Evolutionary conservation across 768 basidiomycete species (phyloP).

Genomic region (Fomitopsis pulvina): DNA sequence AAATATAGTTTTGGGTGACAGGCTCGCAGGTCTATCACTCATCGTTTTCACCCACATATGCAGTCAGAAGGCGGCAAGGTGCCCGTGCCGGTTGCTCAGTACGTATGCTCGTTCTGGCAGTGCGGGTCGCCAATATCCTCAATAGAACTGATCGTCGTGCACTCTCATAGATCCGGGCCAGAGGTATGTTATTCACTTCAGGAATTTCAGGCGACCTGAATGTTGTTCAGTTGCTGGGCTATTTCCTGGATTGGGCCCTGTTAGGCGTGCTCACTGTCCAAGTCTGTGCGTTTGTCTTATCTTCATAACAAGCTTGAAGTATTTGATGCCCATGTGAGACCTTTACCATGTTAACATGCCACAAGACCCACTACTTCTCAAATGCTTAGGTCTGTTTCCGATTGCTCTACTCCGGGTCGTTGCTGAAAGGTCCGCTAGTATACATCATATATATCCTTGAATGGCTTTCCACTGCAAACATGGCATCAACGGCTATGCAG

Average conservation of each 20-base stretch:
- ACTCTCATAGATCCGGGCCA: too few relatives aligned
- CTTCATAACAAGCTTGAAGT: neutral
- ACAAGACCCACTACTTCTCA: neutral
- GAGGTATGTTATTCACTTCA: too few relatives aligned
- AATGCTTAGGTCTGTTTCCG: neutral
- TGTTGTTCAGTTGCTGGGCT: slow-evolving; percentile 5
- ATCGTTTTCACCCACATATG: too few relatives aligned
- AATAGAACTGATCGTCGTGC: too few relatives aligned
- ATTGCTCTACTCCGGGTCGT: neutral
- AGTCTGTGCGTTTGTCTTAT: neutral
- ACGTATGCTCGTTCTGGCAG: too few relatives aligned
- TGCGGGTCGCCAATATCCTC: too few relatives aligned
- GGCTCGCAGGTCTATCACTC: too few relatives aligned
- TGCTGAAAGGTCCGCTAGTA: neutral
- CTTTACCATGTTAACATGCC: slow-evolving; percentile 4
- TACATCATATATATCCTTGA: slow-evolving; percentile 3
- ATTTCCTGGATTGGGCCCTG: slow-evolving; percentile 2
- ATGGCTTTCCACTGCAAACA: slow-evolving; percentile 1
- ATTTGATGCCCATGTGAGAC: neutral
- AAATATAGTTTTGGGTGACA: too few relatives aligned
- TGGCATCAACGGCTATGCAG: neutral
- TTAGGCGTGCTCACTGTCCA: slow-evolving; percentile 1
- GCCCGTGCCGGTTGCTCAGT: too few relatives aligned
- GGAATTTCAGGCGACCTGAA: too few relatives aligned
- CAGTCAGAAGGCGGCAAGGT: too few relatives aligned